Percentiles rank a stretch among this genome's conserved stretches.
These are phyloP conservation scores for Cyclocybe aegerita DNA, from an alignment of 768 basidiomycete species.

Conservation along the genomic window DNA sequence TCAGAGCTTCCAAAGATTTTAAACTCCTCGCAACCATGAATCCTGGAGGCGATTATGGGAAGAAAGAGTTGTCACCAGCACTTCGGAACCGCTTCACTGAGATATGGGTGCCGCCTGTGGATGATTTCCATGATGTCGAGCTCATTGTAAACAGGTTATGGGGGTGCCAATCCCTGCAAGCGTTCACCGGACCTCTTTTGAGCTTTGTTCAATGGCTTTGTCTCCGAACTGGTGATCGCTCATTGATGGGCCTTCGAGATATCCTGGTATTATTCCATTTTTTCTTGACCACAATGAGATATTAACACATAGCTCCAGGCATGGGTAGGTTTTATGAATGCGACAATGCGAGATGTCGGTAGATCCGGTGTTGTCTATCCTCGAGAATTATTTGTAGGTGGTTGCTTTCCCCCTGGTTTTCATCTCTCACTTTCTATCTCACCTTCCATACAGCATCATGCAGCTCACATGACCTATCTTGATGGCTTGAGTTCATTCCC, in stretches of 20 bases:
- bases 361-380: conserved; percentile 31
- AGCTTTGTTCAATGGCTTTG: conserved; percentile 85
- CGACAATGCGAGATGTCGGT: conserved; percentile 34
- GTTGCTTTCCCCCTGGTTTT: not conserved
- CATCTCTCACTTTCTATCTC: conserved; percentile 8
- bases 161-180: conserved; percentile 50
- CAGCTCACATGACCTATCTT: conserved; percentile 88
- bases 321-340: conserved; percentile 90
- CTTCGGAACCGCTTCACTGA: conserved; percentile 97
- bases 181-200: conserved; percentile 62
- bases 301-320: conserved; percentile 48
- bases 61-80: conserved; percentile 97
- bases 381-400: conserved; percentile 67
- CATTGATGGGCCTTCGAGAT: conserved; percentile 80
- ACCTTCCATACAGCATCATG: conserved; percentile 67
- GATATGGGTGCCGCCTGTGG: conserved; percentile 94
- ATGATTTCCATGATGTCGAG: conserved; percentile 68
- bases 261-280: conserved; percentile 57
- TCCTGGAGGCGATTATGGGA: conserved; percentile 98
- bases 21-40: conserved; percentile 98
- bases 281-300: not conserved
- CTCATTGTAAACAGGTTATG: conserved; percentile 77
- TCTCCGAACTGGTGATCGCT: conserved; percentile 53
- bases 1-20: conserved; percentile 70
- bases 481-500: conserved; percentile 86